phyloP scores from a whole-genome alignment of 2,329 filamentous ascomycete genomes.

The Stagonosporopsis chrysanthemi region DNA sequence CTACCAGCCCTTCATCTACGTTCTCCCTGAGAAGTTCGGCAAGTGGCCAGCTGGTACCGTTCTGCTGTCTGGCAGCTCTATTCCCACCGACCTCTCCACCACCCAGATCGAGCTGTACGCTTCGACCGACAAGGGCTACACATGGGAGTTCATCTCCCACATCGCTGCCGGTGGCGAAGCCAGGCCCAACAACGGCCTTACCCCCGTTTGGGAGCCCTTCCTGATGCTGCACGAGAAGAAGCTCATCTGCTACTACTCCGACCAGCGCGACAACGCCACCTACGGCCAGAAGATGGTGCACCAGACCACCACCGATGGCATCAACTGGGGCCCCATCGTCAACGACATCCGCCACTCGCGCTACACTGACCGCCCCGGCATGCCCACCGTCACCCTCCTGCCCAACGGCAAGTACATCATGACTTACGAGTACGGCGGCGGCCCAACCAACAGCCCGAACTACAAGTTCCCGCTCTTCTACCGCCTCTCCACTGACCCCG shows the following conservation, averaged over 20 bases:
- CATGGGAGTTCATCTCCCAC: slow-evolving; percentile 72
- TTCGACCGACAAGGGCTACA: slow-evolving; percentile 64
- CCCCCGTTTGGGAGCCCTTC: slow-evolving; percentile 78
- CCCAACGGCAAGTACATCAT: slow-evolving; percentile 69
- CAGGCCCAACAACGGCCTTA: slow-evolving; percentile 68
- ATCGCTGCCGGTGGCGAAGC: slow-evolving; percentile 71
- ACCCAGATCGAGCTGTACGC: slow-evolving; percentile 76
- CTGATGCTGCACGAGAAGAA: slow-evolving; percentile 65
- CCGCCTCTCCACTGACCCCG: slow-evolving; percentile 57
- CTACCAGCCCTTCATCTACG: slow-evolving; percentile 74
- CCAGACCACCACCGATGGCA: slow-evolving; percentile 66
- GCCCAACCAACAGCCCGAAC: slow-evolving; percentile 42
- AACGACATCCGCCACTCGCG: slow-evolving; percentile 69
- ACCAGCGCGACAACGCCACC: slow-evolving; percentile 68
- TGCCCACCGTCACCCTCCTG: slow-evolving; percentile 68
- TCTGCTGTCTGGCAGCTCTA: slow-evolving; percentile 67
- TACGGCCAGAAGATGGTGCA: slow-evolving; percentile 75
- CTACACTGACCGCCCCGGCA: slow-evolving; percentile 71
- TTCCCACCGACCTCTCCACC: slow-evolving; percentile 64
- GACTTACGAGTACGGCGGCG: slow-evolving; percentile 68
- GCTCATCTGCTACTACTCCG: slow-evolving; percentile 73
- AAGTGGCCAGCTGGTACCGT: slow-evolving; percentile 69
- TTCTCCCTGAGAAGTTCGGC: slow-evolving; percentile 66
- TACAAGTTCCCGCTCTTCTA: slow-evolving; percentile 62
- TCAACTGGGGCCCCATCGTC: slow-evolving; percentile 65